Evolutionary conservation across 2,329 filamentous ascomycete genomes (phyloP), one percentile per base, ranked within the genome.

Genomic region (Penicillium sp.): DNA sequence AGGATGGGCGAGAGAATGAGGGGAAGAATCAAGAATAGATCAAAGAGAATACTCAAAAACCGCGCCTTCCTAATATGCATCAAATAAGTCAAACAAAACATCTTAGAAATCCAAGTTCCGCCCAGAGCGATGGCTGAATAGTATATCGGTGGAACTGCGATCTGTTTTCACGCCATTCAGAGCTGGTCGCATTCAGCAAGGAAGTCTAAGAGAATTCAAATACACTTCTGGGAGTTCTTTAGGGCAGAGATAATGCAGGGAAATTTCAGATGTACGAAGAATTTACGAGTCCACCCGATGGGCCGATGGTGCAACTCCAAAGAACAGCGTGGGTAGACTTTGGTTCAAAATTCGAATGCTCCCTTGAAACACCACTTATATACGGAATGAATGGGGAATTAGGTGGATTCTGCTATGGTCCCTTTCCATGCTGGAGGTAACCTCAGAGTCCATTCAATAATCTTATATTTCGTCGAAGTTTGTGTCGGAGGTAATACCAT

Each of bases 61-160:
- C 22, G 22, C 22, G 22, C 22, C 22, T 22, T 22, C 22, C 22
- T 22, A 22, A 22, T 3, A 22, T 22, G 22, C 2, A 22, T 22
- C 22, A 22, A 22, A 3, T 3, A 22, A 22, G 22, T 22, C 22
- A 22, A 22, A 22, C 3, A 2, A 22, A 22, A 22, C 22, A 22
- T 22, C 22, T 3, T 22, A n/a, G n/a, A n/a, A n/a, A n/a, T n/a
- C n/a, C n/a, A n/a, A 56, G 31, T 1, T 77, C 64, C 58, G 64
- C 0, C 74, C 75, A 1, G 72, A 76, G 44, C 70, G 74, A 1
- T 77, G 74, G 73, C 65, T 77, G 13, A 43, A 50, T 21, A 29
- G 48, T n/a, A 46, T 27, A 50, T 46, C 33, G 44, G 57, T 50
- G 55, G 58, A 54, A 46, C 55, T 46, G 6, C 43, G 41, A 14